phyloP scores from a whole-genome alignment of 2,329 filamentous ascomycete genomes.

The Westerdykella sp. region DNA sequence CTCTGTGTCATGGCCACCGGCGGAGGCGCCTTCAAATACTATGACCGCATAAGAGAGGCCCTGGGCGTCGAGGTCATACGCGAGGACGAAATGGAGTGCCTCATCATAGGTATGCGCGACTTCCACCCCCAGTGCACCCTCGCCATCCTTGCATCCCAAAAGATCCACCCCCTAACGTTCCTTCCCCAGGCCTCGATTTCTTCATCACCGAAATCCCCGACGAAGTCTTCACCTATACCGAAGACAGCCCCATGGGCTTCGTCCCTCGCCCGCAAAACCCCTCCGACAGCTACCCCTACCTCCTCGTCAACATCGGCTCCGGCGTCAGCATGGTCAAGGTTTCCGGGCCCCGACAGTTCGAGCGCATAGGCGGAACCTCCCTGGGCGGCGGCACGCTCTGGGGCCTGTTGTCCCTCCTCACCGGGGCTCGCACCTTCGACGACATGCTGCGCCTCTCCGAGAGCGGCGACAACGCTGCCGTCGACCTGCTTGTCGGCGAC shows the following conservation, averaged over 20 bases:
- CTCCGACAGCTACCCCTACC: slow-evolving; percentile 77
- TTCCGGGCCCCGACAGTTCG: slow-evolving; percentile 75
- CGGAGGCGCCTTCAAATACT: slow-evolving; percentile 93
- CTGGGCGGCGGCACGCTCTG: slow-evolving; percentile 96
- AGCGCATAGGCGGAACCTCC: slow-evolving; percentile 90
- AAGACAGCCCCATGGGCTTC: slow-evolving; percentile 77
- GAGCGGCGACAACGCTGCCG: slow-evolving; percentile 81
- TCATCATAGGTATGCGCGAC: slow-evolving; percentile 72
- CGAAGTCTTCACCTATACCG: slow-evolving; percentile 95
- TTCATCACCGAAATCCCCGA: slow-evolving; percentile 97
- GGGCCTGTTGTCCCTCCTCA: slow-evolving; percentile 86
- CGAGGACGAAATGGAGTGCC: slow-evolving; percentile 97
- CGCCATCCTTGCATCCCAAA: neutral
- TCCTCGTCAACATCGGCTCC: slow-evolving; percentile 96
- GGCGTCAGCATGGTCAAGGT: slow-evolving; percentile 98
- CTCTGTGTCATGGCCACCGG: slow-evolving; percentile 93
- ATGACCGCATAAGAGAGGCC: slow-evolving; percentile 78
- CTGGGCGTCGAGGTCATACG: slow-evolving; percentile 81
- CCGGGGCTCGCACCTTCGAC: slow-evolving; percentile 91
- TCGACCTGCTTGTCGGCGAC: slow-evolving; percentile 95
- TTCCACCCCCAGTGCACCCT: neutral
- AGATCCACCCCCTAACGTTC: neutral
- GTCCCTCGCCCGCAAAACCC: slow-evolving; percentile 62
- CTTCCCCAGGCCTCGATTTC: slow-evolving; percentile 73
- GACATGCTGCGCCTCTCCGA: slow-evolving; percentile 94